A percentile compares a stretch with the other conserved stretches of the same genome.
These are phyloP conservation scores for Phytophthora pinifolia DNA, from an alignment of 352 stramenopile species.

Conservation along the genomic window DNA sequence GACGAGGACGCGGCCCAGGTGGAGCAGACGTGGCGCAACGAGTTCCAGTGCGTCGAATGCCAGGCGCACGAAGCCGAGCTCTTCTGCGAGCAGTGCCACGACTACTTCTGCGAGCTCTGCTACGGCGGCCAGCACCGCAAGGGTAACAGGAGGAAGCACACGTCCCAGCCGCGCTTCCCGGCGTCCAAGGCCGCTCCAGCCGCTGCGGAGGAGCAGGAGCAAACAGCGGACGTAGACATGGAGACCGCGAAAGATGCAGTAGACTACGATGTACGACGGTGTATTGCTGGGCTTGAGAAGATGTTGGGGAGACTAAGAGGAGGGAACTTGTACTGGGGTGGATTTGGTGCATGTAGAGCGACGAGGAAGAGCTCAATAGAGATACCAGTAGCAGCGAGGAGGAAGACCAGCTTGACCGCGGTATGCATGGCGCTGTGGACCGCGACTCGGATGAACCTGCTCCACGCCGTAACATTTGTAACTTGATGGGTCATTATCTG, in stretches of 20 bases:
- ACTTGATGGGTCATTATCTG: slow-evolving; percentile 87
- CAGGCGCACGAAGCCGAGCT: slow-evolving; percentile 62
- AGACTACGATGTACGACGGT: slow-evolving; percentile 34
- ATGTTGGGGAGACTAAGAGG: slow-evolving; percentile 11
- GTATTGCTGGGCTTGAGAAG: background rate
- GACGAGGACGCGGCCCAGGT: slow-evolving; percentile 33
- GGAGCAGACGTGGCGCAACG: slow-evolving; percentile 33
- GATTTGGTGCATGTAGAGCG: slow-evolving; percentile 22
- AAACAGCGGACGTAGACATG: slow-evolving; percentile 19
- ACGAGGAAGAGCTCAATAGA: slow-evolving; percentile 47
- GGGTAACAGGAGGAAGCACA: slow-evolving; percentile 74
- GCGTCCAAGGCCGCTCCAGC: slow-evolving; percentile 16
- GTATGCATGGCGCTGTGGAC: slow-evolving; percentile 28
- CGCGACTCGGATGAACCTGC: slow-evolving; percentile 30
- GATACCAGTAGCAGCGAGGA: slow-evolving; percentile 51
- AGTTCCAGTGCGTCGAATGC: slow-evolving; percentile 75
- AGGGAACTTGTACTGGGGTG: slow-evolving; percentile 5
- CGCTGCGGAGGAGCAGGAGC: background rate
- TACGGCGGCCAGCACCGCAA: slow-evolving; percentile 85
- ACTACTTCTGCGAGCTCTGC: slow-evolving; percentile 89
- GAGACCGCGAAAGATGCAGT: slow-evolving; percentile 28
- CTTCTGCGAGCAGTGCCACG: slow-evolving; percentile 88
- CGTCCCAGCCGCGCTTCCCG: slow-evolving; percentile 65
- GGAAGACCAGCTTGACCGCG: slow-evolving; percentile 29
- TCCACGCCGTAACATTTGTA: slow-evolving; percentile 82